phyloP scores from a whole-genome alignment of 352 stramenopile genomes.

The Salisapilia sapeloensis region DNA sequence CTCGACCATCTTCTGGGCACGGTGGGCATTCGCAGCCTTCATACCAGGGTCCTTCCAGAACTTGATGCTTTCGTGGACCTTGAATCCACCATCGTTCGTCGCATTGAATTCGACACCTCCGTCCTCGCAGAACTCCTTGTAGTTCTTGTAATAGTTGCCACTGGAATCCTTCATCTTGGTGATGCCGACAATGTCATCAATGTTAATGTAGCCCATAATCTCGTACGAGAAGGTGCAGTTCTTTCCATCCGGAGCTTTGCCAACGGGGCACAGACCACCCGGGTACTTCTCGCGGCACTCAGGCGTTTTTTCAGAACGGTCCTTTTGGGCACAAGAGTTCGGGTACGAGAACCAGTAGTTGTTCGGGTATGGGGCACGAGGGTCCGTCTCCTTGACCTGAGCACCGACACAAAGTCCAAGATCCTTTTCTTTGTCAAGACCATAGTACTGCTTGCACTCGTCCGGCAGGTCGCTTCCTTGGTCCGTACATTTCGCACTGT shows the following conservation, averaged over 20 bases:
- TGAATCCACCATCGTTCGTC: conserved; percentile 19
- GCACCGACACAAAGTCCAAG: conserved; percentile 31
- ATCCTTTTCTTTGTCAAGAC: conserved; percentile 17
- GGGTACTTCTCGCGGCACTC: conserved; percentile 21
- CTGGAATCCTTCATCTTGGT: conserved; percentile 13
- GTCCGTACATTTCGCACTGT: conserved; percentile 36
- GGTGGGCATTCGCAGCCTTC: conserved; percentile 18
- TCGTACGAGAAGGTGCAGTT: conserved; percentile 43
- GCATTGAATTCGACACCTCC: conserved; percentile 28
- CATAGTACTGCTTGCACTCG: conserved; percentile 27
- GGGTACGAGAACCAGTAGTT: conserved; percentile 66
- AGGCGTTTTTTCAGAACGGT: conserved; percentile 24
- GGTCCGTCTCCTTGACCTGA: conserved; percentile 17
- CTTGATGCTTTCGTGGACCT: conserved; percentile 16
- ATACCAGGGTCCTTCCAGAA: conserved; percentile 49
- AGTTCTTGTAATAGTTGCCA: conserved; percentile 11
- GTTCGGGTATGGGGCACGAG: conserved; percentile 31
- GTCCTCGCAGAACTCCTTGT: conserved; percentile 25
- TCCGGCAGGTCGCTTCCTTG: conserved; percentile 11
- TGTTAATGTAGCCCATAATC: conserved; percentile 31
- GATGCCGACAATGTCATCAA: conserved; percentile 48
- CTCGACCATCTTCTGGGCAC: conserved; percentile 20
- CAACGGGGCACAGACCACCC: conserved; percentile 23
- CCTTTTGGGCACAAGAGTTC: conserved; percentile 25
- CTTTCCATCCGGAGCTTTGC: conserved; percentile 18